These are phyloP conservation scores for Magnaporthiopsis incrustans DNA, from an alignment of 2,329 filamentous ascomycete genomes.

Conservation along the genomic window DNA sequence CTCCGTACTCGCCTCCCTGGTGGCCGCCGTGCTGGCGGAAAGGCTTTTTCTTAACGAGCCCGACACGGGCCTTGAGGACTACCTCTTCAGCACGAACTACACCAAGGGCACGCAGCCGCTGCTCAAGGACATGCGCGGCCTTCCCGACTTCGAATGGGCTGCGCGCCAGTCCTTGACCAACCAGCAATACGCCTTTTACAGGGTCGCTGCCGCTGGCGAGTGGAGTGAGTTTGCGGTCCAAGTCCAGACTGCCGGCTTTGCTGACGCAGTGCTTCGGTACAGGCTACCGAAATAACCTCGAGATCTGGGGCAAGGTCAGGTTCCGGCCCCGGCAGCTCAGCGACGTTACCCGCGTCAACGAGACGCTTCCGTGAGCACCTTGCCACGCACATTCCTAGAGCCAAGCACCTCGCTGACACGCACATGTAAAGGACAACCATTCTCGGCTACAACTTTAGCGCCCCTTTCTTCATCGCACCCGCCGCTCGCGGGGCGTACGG, in stretches of 20 bases:
- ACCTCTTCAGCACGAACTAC: slow-evolving; percentile 21
- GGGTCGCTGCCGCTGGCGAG: slow-evolving; percentile 39
- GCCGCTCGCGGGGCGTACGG: slow-evolving; percentile 35
- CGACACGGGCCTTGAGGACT: slow-evolving; percentile 25
- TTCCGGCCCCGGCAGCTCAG: slow-evolving; percentile 32
- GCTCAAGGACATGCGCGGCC: slow-evolving; percentile 32
- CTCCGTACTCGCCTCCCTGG: slow-evolving; percentile 11
- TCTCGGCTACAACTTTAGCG: slow-evolving; percentile 37
- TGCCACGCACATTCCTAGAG: slow-evolving; percentile 11
- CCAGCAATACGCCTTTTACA: slow-evolving; percentile 39
- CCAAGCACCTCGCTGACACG: background rate
- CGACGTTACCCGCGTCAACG: slow-evolving; percentile 28
- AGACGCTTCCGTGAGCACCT: slow-evolving; percentile 20
- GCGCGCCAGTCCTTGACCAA: slow-evolving; percentile 33
- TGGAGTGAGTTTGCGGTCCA: slow-evolving; percentile 21
- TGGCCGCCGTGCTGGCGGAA: slow-evolving; percentile 20
- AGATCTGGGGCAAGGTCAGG: slow-evolving; percentile 36
- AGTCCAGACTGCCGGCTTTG: background rate
- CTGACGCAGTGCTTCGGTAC: background rate
- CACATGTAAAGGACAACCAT: slow-evolving; percentile 14
- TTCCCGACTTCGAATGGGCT: slow-evolving; percentile 43
- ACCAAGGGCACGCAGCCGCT: slow-evolving; percentile 26
- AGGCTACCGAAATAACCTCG: slow-evolving; percentile 41
- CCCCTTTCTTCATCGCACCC: slow-evolving; percentile 41
- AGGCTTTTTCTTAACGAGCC: slow-evolving; percentile 26